Evolutionary conservation across 2,329 filamentous ascomycete genomes (phyloP), one percentile per base, ranked within the genome.

Genomic region (Epichloe sp.): DNA sequence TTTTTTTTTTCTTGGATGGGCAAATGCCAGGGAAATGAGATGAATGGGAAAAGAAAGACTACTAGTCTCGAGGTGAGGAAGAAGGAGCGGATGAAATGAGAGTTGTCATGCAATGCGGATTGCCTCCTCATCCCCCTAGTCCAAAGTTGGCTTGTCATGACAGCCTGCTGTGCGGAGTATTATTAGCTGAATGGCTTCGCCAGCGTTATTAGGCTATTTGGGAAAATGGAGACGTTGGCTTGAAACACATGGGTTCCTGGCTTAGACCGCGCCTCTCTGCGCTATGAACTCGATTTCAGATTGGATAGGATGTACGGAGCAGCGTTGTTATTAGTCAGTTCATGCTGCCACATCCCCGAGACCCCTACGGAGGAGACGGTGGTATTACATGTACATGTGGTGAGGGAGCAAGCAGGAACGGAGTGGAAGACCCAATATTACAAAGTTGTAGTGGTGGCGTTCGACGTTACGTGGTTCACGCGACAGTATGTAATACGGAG

Each of bases 181-280:
- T 44, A 43, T 1, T 26, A 26, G 23, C 23, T 26, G 23, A 26
- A 26, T 7, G 23, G 23, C 46, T 35, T 48, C 6, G 12, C n/a
- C 41, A 23, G 26, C 35, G 17, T 50, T 23, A 35, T 35, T 40
- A n/a, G 43, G 36, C 40, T 35, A 23, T 45, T 35, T 14, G 23
- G 36, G n/a, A 41, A 52, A 11, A 48, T 36, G 50, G 50, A 49
- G 36, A 45, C 41, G 42, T 49, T 44, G 19, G 45, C 26, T 48
- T 35, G 17, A 17, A 44, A 21, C 50, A 17, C 50, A 52, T 23
- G 50, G 50, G 46, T 45, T 52, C 41, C 50, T 52, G 26, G 46
- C 46, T 49, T 52, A 36, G 50, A 23, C 36, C n/a, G 23, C 41
- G 38, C 47, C 36, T 41, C 34, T 38, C 17, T n/a, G 43, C 41